Conservation (phyloP, 2,329 filamentous ascomycete genomes). For the Arthrobotrys musiformis region DNA sequence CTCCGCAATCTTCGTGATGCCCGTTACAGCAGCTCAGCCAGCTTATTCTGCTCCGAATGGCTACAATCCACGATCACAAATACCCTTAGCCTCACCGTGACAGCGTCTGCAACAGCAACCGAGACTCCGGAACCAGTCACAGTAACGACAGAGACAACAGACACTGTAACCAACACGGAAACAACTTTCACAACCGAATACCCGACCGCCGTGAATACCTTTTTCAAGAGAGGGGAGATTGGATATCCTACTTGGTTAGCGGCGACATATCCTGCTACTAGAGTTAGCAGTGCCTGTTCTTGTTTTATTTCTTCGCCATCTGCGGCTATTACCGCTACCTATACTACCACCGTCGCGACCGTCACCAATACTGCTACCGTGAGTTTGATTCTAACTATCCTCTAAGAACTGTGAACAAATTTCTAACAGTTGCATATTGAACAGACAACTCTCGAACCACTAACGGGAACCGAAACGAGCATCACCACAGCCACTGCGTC, state of each 20-base stretch:
- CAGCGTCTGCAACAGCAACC: neutral
- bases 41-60: slow-evolving; percentile 22
- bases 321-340: neutral
- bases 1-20: slow-evolving; percentile 25
- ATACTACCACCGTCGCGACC: neutral
- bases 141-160: neutral
- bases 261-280: neutral
- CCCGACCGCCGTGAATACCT: slow-evolving; percentile 4
- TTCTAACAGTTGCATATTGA: neutral
- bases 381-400: neutral
- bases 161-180: neutral
- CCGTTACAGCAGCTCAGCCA: slow-evolving; percentile 20
- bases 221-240: slow-evolving; percentile 18
- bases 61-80: slow-evolving; percentile 12
- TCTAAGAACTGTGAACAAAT: neutral
- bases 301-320: slow-evolving; percentile 7
- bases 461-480: slow-evolving; percentile 5
- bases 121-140: neutral
- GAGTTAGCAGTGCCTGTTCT: neutral
- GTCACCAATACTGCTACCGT: slow-evolving; percentile 4
- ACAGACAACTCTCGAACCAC: slow-evolving; percentile 1
- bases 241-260: slow-evolving; percentile 4
- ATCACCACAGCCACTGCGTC: slow-evolving; percentile 7
- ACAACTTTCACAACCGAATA: neutral
- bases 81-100: neutral